Evolutionary conservation across 345 rosid genomes (phyloP), one percentile per base, ranked within the genome.

Genomic region (Raphanus sativus): DNA sequence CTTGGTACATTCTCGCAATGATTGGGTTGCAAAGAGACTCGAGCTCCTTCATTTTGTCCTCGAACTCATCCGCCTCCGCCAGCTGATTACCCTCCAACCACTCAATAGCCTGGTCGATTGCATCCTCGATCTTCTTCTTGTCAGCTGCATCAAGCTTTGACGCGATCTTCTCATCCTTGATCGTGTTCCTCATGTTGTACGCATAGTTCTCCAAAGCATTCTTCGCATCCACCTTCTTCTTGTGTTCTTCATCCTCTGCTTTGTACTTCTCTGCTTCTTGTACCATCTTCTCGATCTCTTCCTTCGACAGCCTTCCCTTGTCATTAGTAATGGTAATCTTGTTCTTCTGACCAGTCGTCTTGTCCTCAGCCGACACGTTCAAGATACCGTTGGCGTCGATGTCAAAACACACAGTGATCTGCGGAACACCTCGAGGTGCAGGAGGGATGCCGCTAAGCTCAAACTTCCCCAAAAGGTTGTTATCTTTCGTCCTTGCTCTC

Each of bases 281-380:
- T 2, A 88, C 92, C 92, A 88, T 88, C 75, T 85, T 85, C 81
- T 88, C 89, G 0, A 86, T 86, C 55, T 88, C 89, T 26, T 87
- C 91, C 77, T 86, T 87, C 0, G 89, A 85, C 0, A 86, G 56
- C 56, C 89, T 82, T 34, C 91, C 91, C 73, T 88, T 88, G 66
- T 88, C 90, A 8, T 88, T 88, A 1, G 92, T 85, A 73, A 88
- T 86, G 0, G 92, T 86, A 40, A 88, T 86, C 79, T 88, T 86
- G 73, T 86, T 88, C 90, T 88, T 88, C 77, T 86, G 90, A 0
- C 92, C 90, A 0, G 92, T 88, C 5, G 90, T 86, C 75, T 86
- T 86, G 66, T 86, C 90, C 61, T 86, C 92, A 0, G 90, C 92
- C 0, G 92, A 88, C 2, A 86, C 92, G 28, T 88, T 88, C 73